Conservation (phyloP, 768 basidiomycete species). For the Kwoniella pini region DNA sequence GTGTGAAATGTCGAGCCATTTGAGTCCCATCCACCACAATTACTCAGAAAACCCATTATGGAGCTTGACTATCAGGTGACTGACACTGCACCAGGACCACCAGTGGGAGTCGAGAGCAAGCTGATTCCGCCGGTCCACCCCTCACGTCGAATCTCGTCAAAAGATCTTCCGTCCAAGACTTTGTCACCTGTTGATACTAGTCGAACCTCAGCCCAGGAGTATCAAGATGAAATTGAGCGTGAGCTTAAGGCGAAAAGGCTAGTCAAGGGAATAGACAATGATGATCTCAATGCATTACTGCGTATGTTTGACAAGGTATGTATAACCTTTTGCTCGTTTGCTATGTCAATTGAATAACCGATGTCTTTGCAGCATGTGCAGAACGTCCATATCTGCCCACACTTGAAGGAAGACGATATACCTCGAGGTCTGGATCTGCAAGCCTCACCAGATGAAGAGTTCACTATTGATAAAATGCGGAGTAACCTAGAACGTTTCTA, state of each 20-base stretch:
- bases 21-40: no score
- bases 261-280: constrained; percentile 55
- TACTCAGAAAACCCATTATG: no score
- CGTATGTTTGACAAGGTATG: constrained; percentile 58
- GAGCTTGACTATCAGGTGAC: neutral
- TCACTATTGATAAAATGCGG: constrained; percentile 58
- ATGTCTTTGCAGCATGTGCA: constrained; percentile 54
- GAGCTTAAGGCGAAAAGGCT: constrained; percentile 19
- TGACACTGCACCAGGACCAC: neutral
- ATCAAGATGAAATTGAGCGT: neutral
- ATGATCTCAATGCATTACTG: constrained; percentile 56
- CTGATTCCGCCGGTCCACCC: neutral
- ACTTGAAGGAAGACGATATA: constrained; percentile 7
- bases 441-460: constrained; percentile 56
- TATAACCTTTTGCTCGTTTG: constrained; percentile 1
- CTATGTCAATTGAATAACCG: neutral
- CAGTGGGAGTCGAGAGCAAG: neutral
- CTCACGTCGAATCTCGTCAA: neutral
- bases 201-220: neutral
- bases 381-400: constrained; percentile 54
- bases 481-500: constrained; percentile 58
- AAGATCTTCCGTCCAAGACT: neutral
- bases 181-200: neutral
- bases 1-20: no score
- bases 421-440: constrained; percentile 55